A percentile compares a stretch with the other conserved stretches of the same genome.
Evolutionary conservation across 768 basidiomycete genomes (phyloP).

Genomic region (Pulveroboletus sp.): DNA sequence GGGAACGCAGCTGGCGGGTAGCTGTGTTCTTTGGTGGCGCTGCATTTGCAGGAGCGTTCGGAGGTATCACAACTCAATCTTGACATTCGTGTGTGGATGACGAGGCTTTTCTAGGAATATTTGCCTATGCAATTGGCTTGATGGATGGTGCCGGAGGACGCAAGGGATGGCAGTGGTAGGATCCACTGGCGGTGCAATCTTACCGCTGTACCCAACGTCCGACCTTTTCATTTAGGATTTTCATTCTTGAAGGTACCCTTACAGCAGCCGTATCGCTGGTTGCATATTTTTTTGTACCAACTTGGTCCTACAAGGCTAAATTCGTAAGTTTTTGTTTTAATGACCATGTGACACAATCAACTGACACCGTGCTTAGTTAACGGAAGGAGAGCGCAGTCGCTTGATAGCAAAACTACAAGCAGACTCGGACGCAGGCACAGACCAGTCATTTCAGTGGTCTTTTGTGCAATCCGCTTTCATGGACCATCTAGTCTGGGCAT

Average conservation of each 20-base stretch:
- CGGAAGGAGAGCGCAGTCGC: slow-evolving; percentile 44
- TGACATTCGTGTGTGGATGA: no score
- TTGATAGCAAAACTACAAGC: slow-evolving; percentile 41
- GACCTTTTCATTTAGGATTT: slow-evolving; percentile 39
- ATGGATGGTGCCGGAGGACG: slow-evolving; percentile 12
- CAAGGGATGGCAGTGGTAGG: slow-evolving; percentile 50
- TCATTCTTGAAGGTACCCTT: slow-evolving; percentile 52
- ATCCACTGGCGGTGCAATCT: neutral
- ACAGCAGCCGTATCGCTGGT: slow-evolving; percentile 44
- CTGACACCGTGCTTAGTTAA: slow-evolving; percentile 36
- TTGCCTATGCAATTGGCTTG: no score
- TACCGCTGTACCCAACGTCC: neutral
- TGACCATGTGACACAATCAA: neutral
- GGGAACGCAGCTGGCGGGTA: no score
- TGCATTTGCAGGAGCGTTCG: no score
- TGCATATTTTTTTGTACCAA: slow-evolving; percentile 37
- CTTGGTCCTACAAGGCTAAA: slow-evolving; percentile 40
- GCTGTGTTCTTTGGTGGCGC: no score
- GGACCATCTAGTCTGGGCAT: slow-evolving; percentile 57
- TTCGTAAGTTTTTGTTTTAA: neutral
- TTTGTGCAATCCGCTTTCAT: slow-evolving; percentile 50
- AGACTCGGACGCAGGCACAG: slow-evolving; percentile 51
- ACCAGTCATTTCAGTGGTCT: slow-evolving; percentile 54
- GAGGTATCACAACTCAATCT: no score
- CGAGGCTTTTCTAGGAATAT: no score